Percentiles rank a stretch among this genome's conserved stretches.
Evolutionary conservation across 176 grass and related monocot species (phyloP).

Genomic region (Panicum miliaceum): DNA sequence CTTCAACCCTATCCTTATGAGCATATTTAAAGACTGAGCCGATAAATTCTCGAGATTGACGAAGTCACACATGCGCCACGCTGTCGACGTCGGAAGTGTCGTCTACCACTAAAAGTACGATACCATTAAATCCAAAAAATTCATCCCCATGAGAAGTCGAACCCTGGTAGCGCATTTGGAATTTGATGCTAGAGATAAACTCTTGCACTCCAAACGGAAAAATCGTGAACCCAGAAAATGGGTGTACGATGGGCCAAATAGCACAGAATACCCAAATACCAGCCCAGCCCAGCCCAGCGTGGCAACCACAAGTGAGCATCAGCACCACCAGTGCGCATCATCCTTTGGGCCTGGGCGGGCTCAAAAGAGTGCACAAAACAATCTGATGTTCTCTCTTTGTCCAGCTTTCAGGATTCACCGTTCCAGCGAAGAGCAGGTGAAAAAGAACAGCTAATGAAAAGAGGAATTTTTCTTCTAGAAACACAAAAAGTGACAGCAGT

Average conservation of each 20-base stretch:
- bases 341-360: not conserved
- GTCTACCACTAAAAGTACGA: no score
- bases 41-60: no score
- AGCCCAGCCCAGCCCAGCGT: no score
- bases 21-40: no score
- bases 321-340: not conserved
- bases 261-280: no score
- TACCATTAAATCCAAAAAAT: no score
- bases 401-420: conserved; percentile 2
- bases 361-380: not conserved
- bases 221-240: not conserved
- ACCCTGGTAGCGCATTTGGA: no score
- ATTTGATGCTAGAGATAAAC: not conserved
- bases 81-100: no score
- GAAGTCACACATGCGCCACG: no score
- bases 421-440: not conserved
- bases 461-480: not conserved
- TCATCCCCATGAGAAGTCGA: no score
- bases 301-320: not conserved
- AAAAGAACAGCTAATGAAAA: not conserved
- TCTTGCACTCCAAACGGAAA: not conserved
- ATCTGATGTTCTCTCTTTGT: not conserved
- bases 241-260: not conserved
- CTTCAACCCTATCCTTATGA: no score
- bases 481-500: not conserved